Conservation (phyloP, 2,329 filamentous ascomycete genomes). For the Aspergillus pseudotamarii region DNA sequence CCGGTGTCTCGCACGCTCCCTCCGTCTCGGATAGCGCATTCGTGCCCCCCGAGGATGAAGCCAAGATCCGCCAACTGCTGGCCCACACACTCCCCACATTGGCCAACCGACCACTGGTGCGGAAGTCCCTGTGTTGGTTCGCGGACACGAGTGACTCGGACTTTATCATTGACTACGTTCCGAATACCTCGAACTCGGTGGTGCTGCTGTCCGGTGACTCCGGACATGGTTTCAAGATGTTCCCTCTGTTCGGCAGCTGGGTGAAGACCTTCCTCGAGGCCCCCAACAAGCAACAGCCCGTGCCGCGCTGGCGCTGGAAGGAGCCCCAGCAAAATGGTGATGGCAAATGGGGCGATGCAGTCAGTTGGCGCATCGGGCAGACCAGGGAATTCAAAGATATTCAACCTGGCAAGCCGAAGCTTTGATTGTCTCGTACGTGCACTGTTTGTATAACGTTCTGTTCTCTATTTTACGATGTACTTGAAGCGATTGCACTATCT, state of each 20-base stretch:
- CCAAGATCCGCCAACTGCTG: conserved; percentile 54
- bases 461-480: background rate
- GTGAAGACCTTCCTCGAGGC: conserved; percentile 52
- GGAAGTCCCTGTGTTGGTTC: conserved; percentile 64
- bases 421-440: conserved; percentile 14
- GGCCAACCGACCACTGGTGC: conserved; percentile 58
- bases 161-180: conserved; percentile 63
- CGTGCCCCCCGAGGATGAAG: conserved; percentile 58
- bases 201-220: conserved; percentile 61
- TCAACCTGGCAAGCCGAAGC: conserved; percentile 22
- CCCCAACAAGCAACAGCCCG: conserved; percentile 42
- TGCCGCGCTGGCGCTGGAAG: conserved; percentile 59
- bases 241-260: conserved; percentile 62
- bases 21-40: conserved; percentile 45
- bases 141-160: conserved; percentile 64
- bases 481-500: background rate
- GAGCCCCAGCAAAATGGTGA: conserved; percentile 22
- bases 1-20: conserved; percentile 48
- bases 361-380: conserved; percentile 52
- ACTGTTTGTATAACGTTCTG: background rate
- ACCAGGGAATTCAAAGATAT: conserved; percentile 32
- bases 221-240: conserved; percentile 66
- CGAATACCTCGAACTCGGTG: conserved; percentile 50
- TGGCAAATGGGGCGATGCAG: conserved; percentile 47
- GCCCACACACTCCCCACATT: conserved; percentile 56